Conservation (phyloP, 2,329 filamentous ascomycete genomes). For the Ilyonectria robusta region DNA sequence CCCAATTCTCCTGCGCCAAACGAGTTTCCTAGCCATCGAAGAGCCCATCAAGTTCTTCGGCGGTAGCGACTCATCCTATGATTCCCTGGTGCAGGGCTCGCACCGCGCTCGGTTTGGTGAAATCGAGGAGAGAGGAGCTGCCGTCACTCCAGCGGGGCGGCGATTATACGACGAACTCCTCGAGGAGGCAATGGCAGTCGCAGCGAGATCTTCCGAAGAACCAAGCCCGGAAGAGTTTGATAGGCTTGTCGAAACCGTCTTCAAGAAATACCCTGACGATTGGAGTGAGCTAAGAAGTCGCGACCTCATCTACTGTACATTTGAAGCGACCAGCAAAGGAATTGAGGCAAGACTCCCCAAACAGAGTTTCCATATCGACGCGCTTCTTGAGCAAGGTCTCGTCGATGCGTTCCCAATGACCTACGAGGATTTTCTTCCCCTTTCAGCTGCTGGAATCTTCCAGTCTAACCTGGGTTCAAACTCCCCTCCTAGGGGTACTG, state of each 20-base stretch:
- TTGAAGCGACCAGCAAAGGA: constrained; percentile 36
- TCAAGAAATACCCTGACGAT: constrained; percentile 58
- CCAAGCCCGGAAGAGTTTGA: constrained; percentile 34
- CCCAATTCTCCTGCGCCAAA: constrained; percentile 65
- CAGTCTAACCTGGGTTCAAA: constrained; percentile 55
- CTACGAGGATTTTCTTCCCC: constrained; percentile 67
- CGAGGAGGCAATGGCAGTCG: constrained; percentile 43
- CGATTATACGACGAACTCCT: constrained; percentile 61
- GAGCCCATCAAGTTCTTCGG: constrained; percentile 59
- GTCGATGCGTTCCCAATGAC: constrained; percentile 60
- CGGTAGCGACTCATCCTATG: constrained; percentile 44
- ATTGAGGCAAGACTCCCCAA: background rate
- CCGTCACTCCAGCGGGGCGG: constrained; percentile 61
- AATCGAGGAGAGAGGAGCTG: constrained; percentile 65
- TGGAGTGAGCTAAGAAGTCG: constrained; percentile 53
- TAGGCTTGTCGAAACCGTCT: constrained; percentile 44
- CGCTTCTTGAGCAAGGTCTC: constrained; percentile 51
- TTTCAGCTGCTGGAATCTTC: constrained; percentile 67
- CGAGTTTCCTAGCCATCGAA: constrained; percentile 65
- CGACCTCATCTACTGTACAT: constrained; percentile 57
- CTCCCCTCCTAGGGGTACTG: constrained; percentile 9
- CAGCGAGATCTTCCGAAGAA: background rate
- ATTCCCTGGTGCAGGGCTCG: constrained; percentile 48
- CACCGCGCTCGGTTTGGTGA: constrained; percentile 67
- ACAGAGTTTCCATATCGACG: constrained; percentile 37